Conservation (phyloP, 257 asterid genomes). For the Fraxinus pennsylvanica region DNA sequence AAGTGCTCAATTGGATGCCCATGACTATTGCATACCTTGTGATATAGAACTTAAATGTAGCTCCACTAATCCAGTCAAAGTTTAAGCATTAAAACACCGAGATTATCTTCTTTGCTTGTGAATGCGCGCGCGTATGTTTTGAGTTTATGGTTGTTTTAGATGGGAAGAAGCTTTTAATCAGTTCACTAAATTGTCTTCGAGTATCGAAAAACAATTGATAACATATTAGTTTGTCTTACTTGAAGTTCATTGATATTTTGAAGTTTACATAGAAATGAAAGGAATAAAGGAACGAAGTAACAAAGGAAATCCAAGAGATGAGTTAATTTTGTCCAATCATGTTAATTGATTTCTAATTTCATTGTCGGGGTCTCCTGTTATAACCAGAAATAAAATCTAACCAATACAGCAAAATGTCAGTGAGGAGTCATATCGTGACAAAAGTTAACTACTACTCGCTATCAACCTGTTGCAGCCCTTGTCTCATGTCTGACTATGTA, state of each 20-base stretch:
- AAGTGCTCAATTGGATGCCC: not conserved
- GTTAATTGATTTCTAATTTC: not conserved
- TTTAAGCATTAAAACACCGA: not conserved
- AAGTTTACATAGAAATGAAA: not conserved
- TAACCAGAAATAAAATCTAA: not conserved
- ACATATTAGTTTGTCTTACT: not conserved
- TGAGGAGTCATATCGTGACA: not conserved
- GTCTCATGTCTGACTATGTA: not conserved
- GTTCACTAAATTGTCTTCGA: not conserved
- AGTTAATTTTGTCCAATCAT: not conserved
- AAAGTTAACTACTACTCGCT: not conserved
- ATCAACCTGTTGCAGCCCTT: not conserved
- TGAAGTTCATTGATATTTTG: not conserved
- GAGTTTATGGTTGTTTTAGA: not conserved
- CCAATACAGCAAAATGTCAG: not conserved
- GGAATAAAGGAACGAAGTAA: not conserved
- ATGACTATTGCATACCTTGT: not conserved
- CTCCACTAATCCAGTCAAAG: not conserved
- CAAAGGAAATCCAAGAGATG: not conserved
- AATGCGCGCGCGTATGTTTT: not conserved
- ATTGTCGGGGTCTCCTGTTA: not conserved
- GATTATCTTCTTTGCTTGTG: not conserved
- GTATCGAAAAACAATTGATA: not conserved
- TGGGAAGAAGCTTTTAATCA: not conserved
- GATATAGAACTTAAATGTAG: not conserved